A percentile compares a stretch with the other conserved stretches of the same genome.
These are phyloP conservation scores for Solanum chacoense DNA, from an alignment of 305 asterid species.

Conservation along the genomic window DNA sequence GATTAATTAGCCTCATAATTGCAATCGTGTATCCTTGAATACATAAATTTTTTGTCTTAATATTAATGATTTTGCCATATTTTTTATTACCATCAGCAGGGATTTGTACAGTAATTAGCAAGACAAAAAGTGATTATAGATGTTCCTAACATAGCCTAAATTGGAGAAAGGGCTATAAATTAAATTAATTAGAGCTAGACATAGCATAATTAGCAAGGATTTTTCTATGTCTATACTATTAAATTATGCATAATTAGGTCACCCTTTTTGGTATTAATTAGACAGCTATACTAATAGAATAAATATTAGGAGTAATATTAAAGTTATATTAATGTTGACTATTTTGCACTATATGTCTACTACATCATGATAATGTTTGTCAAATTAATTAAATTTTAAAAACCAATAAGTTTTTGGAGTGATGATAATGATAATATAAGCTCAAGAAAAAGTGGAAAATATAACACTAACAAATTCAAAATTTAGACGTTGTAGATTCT, in stretches of 20 bases:
- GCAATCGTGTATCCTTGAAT: not conserved
- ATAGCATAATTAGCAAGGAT: not conserved
- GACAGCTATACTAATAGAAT: not conserved
- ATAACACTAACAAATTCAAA: not conserved
- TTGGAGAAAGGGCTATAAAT: not conserved
- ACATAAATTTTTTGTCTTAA: not conserved
- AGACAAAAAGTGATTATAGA: not conserved
- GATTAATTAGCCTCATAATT: constrained; percentile 8
- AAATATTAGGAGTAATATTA: not conserved
- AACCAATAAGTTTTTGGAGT: not conserved
- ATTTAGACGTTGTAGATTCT: not conserved
- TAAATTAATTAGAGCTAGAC: not conserved
- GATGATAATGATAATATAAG: not conserved
- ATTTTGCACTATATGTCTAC: not conserved
- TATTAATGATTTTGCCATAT: not conserved
- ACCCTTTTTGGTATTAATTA: not conserved
- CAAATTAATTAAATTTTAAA: not conserved
- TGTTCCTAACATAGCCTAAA: not conserved
- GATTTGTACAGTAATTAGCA: not conserved
- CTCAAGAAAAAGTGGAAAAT: not conserved
- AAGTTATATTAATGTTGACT: not conserved
- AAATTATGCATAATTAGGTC: not conserved
- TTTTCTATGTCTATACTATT: not conserved
- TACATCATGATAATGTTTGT: not conserved
- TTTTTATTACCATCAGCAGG: constrained; percentile 3